phyloP scores from a whole-genome alignment of 441 rosid genomes.

The Euphorbia corollata region DNA sequence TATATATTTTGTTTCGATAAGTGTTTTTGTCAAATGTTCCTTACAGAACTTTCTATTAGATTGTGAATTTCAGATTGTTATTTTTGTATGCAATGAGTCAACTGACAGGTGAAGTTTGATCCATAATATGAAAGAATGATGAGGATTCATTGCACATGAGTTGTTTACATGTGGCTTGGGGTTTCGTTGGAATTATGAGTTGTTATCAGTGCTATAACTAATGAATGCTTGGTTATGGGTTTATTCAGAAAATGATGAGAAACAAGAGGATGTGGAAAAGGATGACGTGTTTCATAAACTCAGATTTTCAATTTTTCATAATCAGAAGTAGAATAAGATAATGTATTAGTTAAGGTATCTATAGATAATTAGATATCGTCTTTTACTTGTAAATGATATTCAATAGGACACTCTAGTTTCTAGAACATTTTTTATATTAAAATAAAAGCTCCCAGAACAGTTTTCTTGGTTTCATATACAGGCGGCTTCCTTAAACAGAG shows the following conservation, averaged over 20 bases:
- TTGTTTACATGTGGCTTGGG: neutral
- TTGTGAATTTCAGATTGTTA: neutral
- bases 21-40: neutral
- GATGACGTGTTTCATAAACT: neutral
- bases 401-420: neutral
- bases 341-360: neutral
- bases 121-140: neutral
- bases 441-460: neutral
- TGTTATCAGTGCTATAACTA: neutral
- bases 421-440: neutral
- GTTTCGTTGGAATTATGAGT: neutral
- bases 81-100: neutral
- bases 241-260: neutral
- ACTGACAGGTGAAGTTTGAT: neutral
- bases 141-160: no score
- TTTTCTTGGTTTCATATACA: neutral
- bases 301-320: neutral
- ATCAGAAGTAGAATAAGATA: neutral
- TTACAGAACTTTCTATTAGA: neutral
- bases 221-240: neutral
- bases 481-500: neutral
- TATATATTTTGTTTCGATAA: neutral
- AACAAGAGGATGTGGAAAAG: neutral
- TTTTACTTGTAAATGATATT: neutral
- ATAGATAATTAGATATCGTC: no score